Evolutionary conservation across 148 eudicot genomes (phyloP).

Genomic region (Heliosperma pusillum): DNA sequence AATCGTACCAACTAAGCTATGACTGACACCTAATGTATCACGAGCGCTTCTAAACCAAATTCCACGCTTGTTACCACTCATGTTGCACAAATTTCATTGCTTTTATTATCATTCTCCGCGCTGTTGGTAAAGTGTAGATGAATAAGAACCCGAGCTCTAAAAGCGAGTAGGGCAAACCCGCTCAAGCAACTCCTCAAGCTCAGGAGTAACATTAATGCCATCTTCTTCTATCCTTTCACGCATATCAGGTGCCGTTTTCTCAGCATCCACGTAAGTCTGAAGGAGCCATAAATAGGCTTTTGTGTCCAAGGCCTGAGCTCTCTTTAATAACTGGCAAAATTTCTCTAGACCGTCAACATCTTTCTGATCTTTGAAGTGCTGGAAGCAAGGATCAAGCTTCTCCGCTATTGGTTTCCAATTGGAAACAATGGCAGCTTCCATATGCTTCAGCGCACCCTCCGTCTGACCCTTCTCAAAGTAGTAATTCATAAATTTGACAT

Average conservation of each 20-base stretch:
- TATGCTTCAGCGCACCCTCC: slow-evolving; percentile 39
- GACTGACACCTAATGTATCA: no score
- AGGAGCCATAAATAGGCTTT: slow-evolving; percentile 42
- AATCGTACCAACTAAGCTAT: no score
- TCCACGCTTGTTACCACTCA: no score
- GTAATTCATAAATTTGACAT: slow-evolving; percentile 36
- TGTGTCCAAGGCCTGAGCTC: slow-evolving; percentile 35
- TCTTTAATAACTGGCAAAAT: slow-evolving; percentile 42
- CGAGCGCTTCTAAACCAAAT: no score
- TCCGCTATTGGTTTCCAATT: slow-evolving; percentile 35
- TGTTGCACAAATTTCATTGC: no score
- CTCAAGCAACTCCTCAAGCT: slow-evolving; percentile 45
- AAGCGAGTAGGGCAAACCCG: slow-evolving; percentile 34
- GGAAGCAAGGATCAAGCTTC: slow-evolving; percentile 27
- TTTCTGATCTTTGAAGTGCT: slow-evolving; percentile 40
- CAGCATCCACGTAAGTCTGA: slow-evolving; percentile 51
- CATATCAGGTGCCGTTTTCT: slow-evolving; percentile 39
- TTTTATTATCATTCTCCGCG: no score
- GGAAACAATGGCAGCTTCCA: slow-evolving; percentile 43
- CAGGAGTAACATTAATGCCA: slow-evolving; percentile 39
- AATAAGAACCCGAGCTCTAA: not conserved
- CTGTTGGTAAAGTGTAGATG: no score
- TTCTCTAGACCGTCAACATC: slow-evolving; percentile 55
- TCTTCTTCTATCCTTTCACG: slow-evolving; percentile 48
- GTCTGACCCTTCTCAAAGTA: slow-evolving; percentile 38